Evolutionary conservation across 1,139 yeast species (phyloP), one percentile per base, ranked within the genome.

Genomic region (Taphrina wiesneri): DNA sequence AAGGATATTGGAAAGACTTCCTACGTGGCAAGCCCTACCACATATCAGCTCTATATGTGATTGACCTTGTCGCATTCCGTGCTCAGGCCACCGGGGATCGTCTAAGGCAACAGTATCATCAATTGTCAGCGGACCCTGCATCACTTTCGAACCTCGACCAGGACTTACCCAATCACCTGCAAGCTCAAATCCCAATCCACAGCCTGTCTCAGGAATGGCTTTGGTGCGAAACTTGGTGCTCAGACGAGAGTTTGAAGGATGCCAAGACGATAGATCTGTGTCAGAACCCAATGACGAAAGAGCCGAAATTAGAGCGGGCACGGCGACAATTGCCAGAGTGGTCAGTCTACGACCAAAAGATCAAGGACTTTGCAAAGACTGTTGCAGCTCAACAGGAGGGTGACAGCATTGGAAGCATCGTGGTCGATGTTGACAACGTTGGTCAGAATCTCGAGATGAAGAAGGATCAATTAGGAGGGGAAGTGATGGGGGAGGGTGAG

Each of bases 181-280:
- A 93, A 75, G 73, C 80, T 39, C 76, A 77, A 49, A 75, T 90
- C 23, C 88, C 87, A 54, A 90, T 90, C 28, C 82, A 79, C 73
- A 86, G 95, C 25, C 78, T 90, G 52, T 89, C 91, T 1, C 88
- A 87, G 72, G 90, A 88, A 56, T 90, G 96, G 95, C 78, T 89
- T 46, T 90, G 96, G 96, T 90, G 96, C 76, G 96, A 90, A 73
- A 89, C 96, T 0, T 90, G 96, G 96, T 89, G 96, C 74, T 80
- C 85, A n/a, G 88, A 85, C 70, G 86, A 82, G 60, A 78, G 83
- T 32, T 76, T 87, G 67, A 73, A 73, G 59, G 77, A 77, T 0
- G 96, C 96, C 0, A 87, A 85, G 73, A 87, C 92, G 25, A 87
- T 90, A 70, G 96, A 90, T 74, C 77, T 90, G 70, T 90, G 96